A percentile compares a stretch with the other conserved stretches of the same genome.
Evolutionary conservation across 805 yeast genomes (phyloP).

Genomic region (Wickerhamomyces chambardii): DNA sequence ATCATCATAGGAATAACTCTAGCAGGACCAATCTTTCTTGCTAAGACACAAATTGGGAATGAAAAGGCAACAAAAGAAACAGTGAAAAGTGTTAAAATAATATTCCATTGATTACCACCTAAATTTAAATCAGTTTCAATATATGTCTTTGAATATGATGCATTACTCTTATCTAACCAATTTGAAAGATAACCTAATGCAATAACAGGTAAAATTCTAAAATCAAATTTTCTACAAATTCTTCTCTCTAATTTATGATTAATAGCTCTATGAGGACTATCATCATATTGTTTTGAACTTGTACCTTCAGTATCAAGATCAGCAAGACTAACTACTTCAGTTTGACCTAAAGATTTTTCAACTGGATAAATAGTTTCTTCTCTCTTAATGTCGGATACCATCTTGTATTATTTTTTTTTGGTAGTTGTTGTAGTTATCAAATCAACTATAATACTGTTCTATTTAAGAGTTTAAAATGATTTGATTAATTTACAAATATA

Average conservation of each 20-base stretch:
- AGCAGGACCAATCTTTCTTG: constrained; percentile 32
- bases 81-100: constrained; percentile 36
- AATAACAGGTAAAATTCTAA: constrained; percentile 33
- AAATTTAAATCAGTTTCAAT: constrained; percentile 31
- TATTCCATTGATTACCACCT: constrained; percentile 33
- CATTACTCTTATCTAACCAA: constrained; percentile 39
- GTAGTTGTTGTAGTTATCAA: too few relatives aligned
- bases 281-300: too few relatives aligned
- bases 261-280: too few relatives aligned
- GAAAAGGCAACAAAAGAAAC: constrained; percentile 36
- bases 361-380: too few relatives aligned
- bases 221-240: constrained; percentile 32
- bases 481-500: too few relatives aligned
- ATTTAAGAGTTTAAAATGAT: too few relatives aligned
- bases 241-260: constrained; percentile 19
- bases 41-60: constrained; percentile 31
- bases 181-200: constrained; percentile 38
- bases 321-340: too few relatives aligned
- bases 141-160: constrained; percentile 41
- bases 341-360: too few relatives aligned
- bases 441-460: too few relatives aligned
- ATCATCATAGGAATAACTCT: constrained; percentile 33
- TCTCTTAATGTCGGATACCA: too few relatives aligned
- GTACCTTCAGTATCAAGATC: too few relatives aligned
- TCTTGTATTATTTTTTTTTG: too few relatives aligned